Percentiles rank a stretch among this genome's conserved stretches.
Conservation (phyloP, 306 rosid genomes). For the Lathyrus tuberosus region DNA sequence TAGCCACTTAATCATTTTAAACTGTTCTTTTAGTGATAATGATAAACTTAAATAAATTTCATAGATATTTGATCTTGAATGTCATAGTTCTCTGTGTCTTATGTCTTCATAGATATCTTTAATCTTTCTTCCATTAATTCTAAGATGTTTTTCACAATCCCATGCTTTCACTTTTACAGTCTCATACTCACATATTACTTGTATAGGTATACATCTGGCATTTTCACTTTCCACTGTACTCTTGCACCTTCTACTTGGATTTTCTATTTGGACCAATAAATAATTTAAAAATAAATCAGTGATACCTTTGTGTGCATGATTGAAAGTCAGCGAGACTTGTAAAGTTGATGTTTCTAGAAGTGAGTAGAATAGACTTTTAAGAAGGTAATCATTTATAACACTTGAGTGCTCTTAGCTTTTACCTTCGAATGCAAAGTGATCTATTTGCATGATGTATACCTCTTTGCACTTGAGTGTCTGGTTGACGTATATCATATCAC, state of each 20-base stretch:
- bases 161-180: not conserved
- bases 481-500: constrained; percentile 28
- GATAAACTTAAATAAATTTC: not conserved
- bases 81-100: not conserved
- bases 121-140: constrained; percentile 4
- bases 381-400: constrained; percentile 5
- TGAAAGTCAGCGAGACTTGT: not conserved
- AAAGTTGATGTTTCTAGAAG: constrained; percentile 9
- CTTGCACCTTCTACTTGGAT: constrained; percentile 3
- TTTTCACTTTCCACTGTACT: not conserved
- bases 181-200: not conserved
- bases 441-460: constrained; percentile 10
- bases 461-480: constrained; percentile 3
- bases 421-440: constrained; percentile 17
- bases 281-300: not conserved
- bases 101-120: not conserved
- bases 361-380: not conserved
- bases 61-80: constrained; percentile 1
- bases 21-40: constrained; percentile 9
- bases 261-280: no score
- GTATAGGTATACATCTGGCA: constrained; percentile 6
- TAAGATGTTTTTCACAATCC: constrained; percentile 10
- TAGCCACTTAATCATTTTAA: not conserved
- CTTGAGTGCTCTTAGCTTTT: constrained; percentile 17
- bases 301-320: not conserved